Conservation (phyloP, 2,329 filamentous ascomycete species). For the Lachnellula arida region DNA sequence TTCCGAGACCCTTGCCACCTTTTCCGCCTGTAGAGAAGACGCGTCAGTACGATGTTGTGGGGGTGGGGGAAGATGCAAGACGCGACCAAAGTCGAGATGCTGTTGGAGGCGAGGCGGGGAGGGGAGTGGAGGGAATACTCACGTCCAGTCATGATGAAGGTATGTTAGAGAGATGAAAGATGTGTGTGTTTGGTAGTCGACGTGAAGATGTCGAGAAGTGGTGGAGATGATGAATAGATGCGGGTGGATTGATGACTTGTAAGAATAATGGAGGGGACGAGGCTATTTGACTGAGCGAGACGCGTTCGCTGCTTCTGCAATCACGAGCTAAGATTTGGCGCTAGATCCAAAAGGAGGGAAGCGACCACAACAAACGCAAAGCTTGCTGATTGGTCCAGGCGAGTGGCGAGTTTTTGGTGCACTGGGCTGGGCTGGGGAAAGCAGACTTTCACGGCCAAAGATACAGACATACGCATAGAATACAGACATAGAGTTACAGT, state of each 20-base stretch:
- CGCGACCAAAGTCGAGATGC: not conserved
- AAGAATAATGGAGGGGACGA: constrained; percentile 11
- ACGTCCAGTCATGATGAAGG: constrained; percentile 55
- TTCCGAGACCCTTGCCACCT: constrained; percentile 95
- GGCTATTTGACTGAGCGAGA: constrained; percentile 23
- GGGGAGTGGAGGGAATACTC: constrained; percentile 34
- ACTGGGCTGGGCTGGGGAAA: not conserved
- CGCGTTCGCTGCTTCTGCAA: constrained; percentile 23
- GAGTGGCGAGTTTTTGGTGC: not conserved
- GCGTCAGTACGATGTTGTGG: constrained; percentile 15
- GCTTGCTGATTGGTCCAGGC: constrained; percentile 11
- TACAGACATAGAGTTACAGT: not conserved
- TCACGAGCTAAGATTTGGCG: constrained; percentile 18
- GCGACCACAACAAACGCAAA: constrained; percentile 12
- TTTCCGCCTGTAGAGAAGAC: constrained; percentile 28
- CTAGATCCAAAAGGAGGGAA: constrained; percentile 15
- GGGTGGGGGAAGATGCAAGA: not conserved
- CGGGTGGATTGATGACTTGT: constrained; percentile 12
- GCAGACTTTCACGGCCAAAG: not conserved
- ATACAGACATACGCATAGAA: not conserved
- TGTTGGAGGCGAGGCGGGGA: not conserved
- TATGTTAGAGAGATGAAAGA: constrained; percentile 21
- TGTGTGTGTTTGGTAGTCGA: constrained; percentile 12
- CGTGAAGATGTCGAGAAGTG: constrained; percentile 8
- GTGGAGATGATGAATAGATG: constrained; percentile 13